Conservation (phyloP, 176 grass and related monocot genomes). For the Oryza glaberrima region DNA sequence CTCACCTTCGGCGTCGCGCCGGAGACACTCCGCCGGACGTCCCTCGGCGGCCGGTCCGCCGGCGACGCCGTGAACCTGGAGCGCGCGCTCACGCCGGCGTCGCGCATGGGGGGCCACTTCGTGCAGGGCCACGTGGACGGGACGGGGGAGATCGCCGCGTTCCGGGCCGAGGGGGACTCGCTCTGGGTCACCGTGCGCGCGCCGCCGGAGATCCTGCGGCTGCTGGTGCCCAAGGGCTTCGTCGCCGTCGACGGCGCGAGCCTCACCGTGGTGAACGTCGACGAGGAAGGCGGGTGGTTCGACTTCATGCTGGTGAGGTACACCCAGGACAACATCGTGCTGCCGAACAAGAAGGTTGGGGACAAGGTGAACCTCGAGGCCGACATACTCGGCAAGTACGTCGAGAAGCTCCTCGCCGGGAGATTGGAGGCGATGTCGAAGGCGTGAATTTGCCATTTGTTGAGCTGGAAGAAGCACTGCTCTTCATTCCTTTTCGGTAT, state of each 20-base stretch:
- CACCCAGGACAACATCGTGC: constrained; percentile 89
- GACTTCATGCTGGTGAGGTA: constrained; percentile 97
- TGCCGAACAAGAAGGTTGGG: constrained; percentile 77
- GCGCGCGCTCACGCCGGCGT: constrained; percentile 68
- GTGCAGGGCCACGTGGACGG: constrained; percentile 94
- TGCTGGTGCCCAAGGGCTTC: constrained; percentile 94
- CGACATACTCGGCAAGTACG: constrained; percentile 89
- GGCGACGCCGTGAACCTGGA: constrained; percentile 81
- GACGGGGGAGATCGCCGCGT: constrained; percentile 72
- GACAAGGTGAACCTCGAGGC: constrained; percentile 97
- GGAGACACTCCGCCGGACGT: constrained; percentile 81
- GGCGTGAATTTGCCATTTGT: constrained; percentile 1
- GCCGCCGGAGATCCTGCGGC: constrained; percentile 64
- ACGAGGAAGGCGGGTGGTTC: constrained; percentile 73
- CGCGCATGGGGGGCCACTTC: constrained; percentile 90
- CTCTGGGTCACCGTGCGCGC: constrained; percentile 82
- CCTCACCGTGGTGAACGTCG: constrained; percentile 74
- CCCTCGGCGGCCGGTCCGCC: constrained; percentile 50
- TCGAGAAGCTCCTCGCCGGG: constrained; percentile 82
- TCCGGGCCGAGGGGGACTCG: constrained; percentile 80
- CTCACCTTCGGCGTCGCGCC: constrained; percentile 84
- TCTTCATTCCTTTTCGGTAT: background rate
- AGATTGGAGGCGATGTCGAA: constrained; percentile 48
- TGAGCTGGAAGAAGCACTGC: background rate
- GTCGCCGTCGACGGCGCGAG: constrained; percentile 88